Evolutionary conservation across 495 filamentous ascomycete genomes (phyloP).

Genomic region (Letharia columbiana): DNA sequence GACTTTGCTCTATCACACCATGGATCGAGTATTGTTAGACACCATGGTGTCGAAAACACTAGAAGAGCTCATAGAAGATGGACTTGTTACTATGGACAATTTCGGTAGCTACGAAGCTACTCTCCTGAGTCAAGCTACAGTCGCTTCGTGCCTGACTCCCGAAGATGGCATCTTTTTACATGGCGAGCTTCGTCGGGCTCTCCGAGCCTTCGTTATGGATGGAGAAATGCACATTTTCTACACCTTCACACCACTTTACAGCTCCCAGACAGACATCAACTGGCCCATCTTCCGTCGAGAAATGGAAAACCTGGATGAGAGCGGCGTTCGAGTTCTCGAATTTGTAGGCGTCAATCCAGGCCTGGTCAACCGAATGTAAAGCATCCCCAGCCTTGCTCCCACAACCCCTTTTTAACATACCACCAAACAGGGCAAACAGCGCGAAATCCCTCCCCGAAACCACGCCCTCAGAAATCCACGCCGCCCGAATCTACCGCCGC

Average conservation of each 20-base stretch:
- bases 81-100: conserved; percentile 43
- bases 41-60: conserved; percentile 50
- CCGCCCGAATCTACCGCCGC: conserved; percentile 58
- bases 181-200: conserved; percentile 56
- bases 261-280: conserved; percentile 47
- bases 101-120: conserved; percentile 52
- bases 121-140: conserved; percentile 59
- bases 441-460: conserved; percentile 55
- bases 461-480: conserved; percentile 50
- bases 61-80: conserved; percentile 41
- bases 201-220: conserved; percentile 73
- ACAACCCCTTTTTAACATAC: conserved; percentile 25
- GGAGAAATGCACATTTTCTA: conserved; percentile 81
- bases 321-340: conserved; percentile 56
- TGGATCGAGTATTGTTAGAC: conserved; percentile 34
- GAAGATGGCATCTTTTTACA: conserved; percentile 72
- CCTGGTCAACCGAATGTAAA: conserved; percentile 64
- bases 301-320: conserved; percentile 62
- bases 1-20: conserved; percentile 55
- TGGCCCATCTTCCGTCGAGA: conserved; percentile 68
- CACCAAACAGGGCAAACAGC: conserved; percentile 53
- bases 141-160: conserved; percentile 63
- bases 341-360: conserved; percentile 63
- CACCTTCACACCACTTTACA: conserved; percentile 64
- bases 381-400: not conserved